Evolutionary conservation across 106 monocot species (phyloP).

Genomic region (Chionographis japonica): DNA sequence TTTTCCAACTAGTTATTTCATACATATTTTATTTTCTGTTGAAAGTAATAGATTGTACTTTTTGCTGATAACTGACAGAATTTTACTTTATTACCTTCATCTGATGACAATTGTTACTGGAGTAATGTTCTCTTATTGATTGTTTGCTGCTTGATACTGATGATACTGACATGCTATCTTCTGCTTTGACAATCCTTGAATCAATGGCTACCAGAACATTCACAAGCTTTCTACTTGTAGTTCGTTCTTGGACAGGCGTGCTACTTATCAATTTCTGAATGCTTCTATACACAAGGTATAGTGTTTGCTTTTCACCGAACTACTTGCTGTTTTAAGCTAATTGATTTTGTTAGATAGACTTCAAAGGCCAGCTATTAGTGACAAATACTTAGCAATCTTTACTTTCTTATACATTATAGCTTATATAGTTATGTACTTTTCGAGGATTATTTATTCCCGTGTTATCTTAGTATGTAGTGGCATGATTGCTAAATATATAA

Average conservation of each 20-base stretch:
- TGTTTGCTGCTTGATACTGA: too few species aligned
- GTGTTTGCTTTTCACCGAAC: background rate
- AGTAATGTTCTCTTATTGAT: background rate
- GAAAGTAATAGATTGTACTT: too few species aligned
- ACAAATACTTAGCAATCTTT: background rate
- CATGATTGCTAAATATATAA: too few species aligned
- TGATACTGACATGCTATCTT: too few species aligned
- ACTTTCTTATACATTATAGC: background rate
- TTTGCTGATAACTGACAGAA: too few species aligned
- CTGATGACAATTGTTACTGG: background rate
- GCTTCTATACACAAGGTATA: slow-evolving; percentile 82
- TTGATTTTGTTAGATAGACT: too few species aligned
- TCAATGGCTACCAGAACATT: slow-evolving; percentile 49
- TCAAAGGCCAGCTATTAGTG: background rate
- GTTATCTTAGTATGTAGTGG: background rate
- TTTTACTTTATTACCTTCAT: too few species aligned
- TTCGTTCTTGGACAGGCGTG: slow-evolving; percentile 15
- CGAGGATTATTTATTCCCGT: background rate
- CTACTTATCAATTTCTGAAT: slow-evolving; percentile 40
- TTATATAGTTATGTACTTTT: background rate
- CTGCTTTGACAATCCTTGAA: too few species aligned
- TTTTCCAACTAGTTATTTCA: too few species aligned
- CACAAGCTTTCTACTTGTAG: slow-evolving; percentile 28
- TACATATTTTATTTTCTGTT: too few species aligned
- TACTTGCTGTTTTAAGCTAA: too few species aligned